These are phyloP conservation scores for Agrocybe praecox DNA, from an alignment of 768 basidiomycete species.

Conservation along the genomic window DNA sequence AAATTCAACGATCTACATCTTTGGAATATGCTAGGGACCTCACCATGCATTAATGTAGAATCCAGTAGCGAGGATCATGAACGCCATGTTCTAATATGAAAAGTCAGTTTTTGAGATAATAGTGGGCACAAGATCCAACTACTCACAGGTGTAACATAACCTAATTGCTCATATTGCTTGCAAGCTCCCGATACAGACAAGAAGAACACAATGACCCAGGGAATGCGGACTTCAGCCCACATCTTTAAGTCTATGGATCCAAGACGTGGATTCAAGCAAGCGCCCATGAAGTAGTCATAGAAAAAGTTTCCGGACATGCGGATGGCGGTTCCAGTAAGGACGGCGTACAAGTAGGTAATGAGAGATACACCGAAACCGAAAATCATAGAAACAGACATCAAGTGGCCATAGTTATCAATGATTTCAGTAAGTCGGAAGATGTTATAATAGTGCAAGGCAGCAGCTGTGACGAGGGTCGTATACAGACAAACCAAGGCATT, in stretches of 20 bases:
- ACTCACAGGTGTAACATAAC: conserved; percentile 88
- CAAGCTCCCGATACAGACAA: conserved; percentile 89
- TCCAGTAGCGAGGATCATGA: conserved; percentile 95
- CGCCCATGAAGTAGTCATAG: conserved; percentile 98
- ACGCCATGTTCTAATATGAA: conserved; percentile 80
- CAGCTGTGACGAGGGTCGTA: conserved; percentile 75
- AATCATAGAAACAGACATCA: conserved; percentile 96
- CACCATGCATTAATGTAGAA: conserved; percentile 97
- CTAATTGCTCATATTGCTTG: conserved; percentile 93
- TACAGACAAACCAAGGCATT: conserved; percentile 90
- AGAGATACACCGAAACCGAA: conserved; percentile 84
- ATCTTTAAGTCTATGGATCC: conserved; percentile 95
- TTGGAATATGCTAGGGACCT: conserved; percentile 17
- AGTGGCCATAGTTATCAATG: conserved; percentile 93
- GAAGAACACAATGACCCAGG: conserved; percentile 96
- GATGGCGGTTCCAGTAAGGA: conserved; percentile 77
- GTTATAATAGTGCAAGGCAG: conserved; percentile 71
- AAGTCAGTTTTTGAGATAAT: background rate
- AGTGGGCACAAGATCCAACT: background rate
- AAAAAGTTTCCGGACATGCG: conserved; percentile 95
- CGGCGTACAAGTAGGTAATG: conserved; percentile 77
- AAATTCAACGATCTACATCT: conserved; percentile 2
- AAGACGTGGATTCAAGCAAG: conserved; percentile 89
- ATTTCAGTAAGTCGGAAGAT: conserved; percentile 93
- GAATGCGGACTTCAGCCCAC: conserved; percentile 97